These are phyloP conservation scores for Cladophialophora carrionii DNA, from an alignment of 2,329 filamentous ascomycete genomes.

Conservation along the genomic window DNA sequence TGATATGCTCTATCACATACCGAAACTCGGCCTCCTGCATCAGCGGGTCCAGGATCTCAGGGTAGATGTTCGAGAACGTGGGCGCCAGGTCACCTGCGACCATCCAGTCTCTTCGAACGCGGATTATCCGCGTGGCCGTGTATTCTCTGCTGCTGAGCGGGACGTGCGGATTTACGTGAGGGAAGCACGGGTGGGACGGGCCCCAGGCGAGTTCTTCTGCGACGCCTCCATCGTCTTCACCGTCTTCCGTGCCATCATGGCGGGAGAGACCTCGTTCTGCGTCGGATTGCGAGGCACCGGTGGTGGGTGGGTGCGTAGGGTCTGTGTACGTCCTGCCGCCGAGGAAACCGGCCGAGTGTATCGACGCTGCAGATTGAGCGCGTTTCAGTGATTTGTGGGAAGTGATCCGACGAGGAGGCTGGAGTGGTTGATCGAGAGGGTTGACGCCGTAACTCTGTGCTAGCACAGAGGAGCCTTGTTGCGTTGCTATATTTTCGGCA, in stretches of 20 bases:
- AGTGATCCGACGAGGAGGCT: constrained; percentile 37
- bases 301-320: constrained; percentile 37
- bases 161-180: constrained; percentile 90
- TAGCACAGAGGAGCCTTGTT: constrained; percentile 30
- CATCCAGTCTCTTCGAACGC: constrained; percentile 90
- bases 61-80: constrained; percentile 92
- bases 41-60: constrained; percentile 88
- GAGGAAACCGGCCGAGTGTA: constrained; percentile 47
- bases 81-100: constrained; percentile 85
- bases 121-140: constrained; percentile 80
- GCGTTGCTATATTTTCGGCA: constrained; percentile 15
- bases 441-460: constrained; percentile 37
- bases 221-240: constrained; percentile 61
- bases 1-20: constrained; percentile 77
- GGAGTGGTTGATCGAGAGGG: constrained; percentile 37
- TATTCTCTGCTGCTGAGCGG: constrained; percentile 75
- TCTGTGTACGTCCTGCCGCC: constrained; percentile 37
- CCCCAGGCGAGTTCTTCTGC: constrained; percentile 84
- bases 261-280: constrained; percentile 23
- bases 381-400: constrained; percentile 41
- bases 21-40: constrained; percentile 86
- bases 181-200: constrained; percentile 89
- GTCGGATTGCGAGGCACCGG: constrained; percentile 34
- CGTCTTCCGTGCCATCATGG: constrained; percentile 50
- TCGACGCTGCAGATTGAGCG: constrained; percentile 47